These are phyloP conservation scores for Apiospora saccharicola DNA, from an alignment of 2,329 filamentous ascomycete species.

Conservation along the genomic window DNA sequence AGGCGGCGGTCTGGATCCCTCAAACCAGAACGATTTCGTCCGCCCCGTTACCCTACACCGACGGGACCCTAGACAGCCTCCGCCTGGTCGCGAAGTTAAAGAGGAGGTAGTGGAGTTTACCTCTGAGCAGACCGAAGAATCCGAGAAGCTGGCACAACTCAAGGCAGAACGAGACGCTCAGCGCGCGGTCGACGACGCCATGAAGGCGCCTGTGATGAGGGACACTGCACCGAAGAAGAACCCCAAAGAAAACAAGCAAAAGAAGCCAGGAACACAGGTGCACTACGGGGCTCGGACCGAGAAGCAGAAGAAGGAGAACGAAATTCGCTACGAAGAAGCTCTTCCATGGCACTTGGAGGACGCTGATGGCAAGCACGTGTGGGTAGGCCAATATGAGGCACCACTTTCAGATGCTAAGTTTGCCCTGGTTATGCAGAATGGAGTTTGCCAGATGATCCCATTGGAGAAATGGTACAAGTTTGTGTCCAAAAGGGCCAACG, in stretches of 20 bases:
- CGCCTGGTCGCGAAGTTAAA: constrained; percentile 70
- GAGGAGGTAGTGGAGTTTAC: constrained; percentile 57
- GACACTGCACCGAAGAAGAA: constrained; percentile 57
- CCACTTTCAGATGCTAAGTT: constrained; percentile 87
- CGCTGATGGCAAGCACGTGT: constrained; percentile 92
- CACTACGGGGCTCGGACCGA: constrained; percentile 81
- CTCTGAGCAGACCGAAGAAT: constrained; percentile 63
- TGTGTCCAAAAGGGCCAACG: constrained; percentile 75
- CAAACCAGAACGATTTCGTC: constrained; percentile 79
- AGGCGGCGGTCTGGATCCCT: constrained; percentile 63
- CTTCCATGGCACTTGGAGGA: constrained; percentile 97
- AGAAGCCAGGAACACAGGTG: constrained; percentile 81
- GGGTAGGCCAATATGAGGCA: constrained; percentile 90
- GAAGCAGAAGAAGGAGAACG: constrained; percentile 77
- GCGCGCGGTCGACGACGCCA: constrained; percentile 84
- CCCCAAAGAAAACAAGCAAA: constrained; percentile 65
- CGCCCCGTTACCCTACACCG: constrained; percentile 89
- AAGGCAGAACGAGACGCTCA: constrained; percentile 86
- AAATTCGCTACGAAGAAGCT: constrained; percentile 90
- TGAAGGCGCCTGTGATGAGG: constrained; percentile 85
- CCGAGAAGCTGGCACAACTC: constrained; percentile 70
- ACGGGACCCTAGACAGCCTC: constrained; percentile 78
- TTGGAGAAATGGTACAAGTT: constrained; percentile 97
- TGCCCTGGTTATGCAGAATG: constrained; percentile 75
- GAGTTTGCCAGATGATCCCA: constrained; percentile 83